Percentiles rank a stretch among this genome's conserved stretches.
Evolutionary conservation across 2,329 filamentous ascomycete genomes (phyloP).

Genomic region (Colletotrichum eleusines): DNA sequence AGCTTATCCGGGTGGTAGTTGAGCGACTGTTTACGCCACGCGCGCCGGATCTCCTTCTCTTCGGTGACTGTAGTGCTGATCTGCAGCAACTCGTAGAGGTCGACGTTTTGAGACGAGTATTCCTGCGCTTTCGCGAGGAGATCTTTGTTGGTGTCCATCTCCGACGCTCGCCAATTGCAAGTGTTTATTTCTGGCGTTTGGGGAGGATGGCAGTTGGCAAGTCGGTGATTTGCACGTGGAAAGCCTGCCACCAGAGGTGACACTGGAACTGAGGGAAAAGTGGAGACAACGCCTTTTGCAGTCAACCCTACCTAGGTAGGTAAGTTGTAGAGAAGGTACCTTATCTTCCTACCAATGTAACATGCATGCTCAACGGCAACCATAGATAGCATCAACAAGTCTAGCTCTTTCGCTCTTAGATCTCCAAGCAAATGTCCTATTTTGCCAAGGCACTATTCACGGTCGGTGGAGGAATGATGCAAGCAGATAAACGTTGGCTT

Average conservation of each 20-base stretch:
- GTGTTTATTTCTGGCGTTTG: not conserved
- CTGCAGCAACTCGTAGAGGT: constrained; percentile 83
- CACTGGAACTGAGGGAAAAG: constrained; percentile 5
- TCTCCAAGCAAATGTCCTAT: not conserved
- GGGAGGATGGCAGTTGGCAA: not conserved
- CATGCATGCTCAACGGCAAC: not conserved
- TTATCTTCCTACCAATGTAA: no score
- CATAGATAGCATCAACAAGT: not conserved
- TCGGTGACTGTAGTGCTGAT: constrained; percentile 70
- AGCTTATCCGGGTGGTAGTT: constrained; percentile 96
- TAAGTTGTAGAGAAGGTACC: no score
- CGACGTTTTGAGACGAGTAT: constrained; percentile 71
- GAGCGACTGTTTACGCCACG: constrained; percentile 87
- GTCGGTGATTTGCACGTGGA: constrained; percentile 19
- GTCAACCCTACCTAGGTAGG: not conserved
- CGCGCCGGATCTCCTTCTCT: constrained; percentile 82
- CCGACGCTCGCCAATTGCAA: not conserved
- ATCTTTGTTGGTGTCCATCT: constrained; percentile 56
- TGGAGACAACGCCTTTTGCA: constrained; percentile 3
- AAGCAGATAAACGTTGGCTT: not conserved
- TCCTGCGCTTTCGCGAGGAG: constrained; percentile 67
- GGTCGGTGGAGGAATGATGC: not conserved
- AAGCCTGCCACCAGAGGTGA: constrained; percentile 2
- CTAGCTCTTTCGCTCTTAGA: not conserved
- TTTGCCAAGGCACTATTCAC: not conserved